Evolutionary conservation across 495 filamentous ascomycete genomes (phyloP).

Genomic region (Aspergillus carlsbadensis): DNA sequence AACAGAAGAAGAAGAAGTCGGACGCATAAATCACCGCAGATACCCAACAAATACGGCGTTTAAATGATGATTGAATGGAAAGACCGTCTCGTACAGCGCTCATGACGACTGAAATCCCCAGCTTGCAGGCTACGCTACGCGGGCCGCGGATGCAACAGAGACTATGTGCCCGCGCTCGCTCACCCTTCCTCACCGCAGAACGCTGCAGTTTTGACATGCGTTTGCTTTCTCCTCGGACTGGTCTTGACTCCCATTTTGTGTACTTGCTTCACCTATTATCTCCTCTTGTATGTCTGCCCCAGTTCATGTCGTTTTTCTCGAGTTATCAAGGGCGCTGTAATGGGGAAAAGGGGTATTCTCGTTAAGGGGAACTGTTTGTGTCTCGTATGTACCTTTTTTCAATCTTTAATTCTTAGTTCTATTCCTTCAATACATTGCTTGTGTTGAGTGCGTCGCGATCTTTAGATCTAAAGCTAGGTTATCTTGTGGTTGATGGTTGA

Average conservation of each 20-base stretch:
- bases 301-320: conserved; percentile 23
- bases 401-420: conserved; percentile 6
- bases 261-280: conserved; percentile 18
- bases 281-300: conserved; percentile 24
- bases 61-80: conserved; percentile 29
- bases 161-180: not conserved
- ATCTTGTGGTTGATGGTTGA: too few species aligned
- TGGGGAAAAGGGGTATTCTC: conserved; percentile 43
- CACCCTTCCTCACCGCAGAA: too few species aligned
- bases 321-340: conserved; percentile 46
- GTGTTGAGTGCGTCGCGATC: conserved; percentile 3
- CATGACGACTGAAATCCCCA: conserved; percentile 11
- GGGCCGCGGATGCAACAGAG: not conserved
- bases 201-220: conserved; percentile 26
- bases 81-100: conserved; percentile 10
- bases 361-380: conserved; percentile 39
- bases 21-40: conserved; percentile 36
- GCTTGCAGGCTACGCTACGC: conserved; percentile 8
- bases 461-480: too few species aligned
- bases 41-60: conserved; percentile 32
- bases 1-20: conserved; percentile 98
- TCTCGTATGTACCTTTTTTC: conserved; percentile 5
- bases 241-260: not conserved
- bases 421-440: conserved; percentile 6
- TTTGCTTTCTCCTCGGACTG: conserved; percentile 1